These are phyloP conservation scores for Nicotiana knightiana DNA, from an alignment of 257 asterid genomes.

Conservation along the genomic window DNA sequence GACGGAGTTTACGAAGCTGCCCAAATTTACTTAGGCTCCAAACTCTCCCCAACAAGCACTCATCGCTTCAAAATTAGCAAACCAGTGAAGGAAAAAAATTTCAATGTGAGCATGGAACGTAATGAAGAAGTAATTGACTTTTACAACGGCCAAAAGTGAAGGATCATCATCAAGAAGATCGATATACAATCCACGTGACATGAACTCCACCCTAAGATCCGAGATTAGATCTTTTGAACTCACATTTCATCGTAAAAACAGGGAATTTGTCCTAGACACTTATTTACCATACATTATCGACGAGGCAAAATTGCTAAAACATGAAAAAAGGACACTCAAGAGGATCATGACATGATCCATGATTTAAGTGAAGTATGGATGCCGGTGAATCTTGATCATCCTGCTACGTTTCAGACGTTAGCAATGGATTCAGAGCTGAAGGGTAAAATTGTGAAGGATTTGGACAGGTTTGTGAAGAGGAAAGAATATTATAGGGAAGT, in stretches of 20 bases:
- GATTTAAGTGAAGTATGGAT: conserved; percentile 30
- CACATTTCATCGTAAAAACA: conserved; percentile 37
- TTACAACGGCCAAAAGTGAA: conserved; percentile 23
- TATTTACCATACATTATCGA: conserved; percentile 38
- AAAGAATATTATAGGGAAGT: conserved; percentile 46
- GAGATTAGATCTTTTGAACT: conserved; percentile 54
- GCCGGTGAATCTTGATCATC: conserved; percentile 46
- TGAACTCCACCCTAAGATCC: conserved; percentile 23
- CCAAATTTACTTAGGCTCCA: conserved; percentile 40
- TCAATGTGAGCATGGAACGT: conserved; percentile 32
- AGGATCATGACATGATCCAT: conserved; percentile 31
- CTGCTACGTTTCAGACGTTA: conserved; percentile 47
- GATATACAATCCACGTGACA: conserved; percentile 30
- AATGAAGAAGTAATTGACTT: conserved; percentile 31
- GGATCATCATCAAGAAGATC: not conserved
- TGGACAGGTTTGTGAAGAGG: conserved; percentile 42
- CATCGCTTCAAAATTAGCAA: conserved; percentile 47
- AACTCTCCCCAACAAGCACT: conserved; percentile 30
- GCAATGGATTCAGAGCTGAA: conserved; percentile 53
- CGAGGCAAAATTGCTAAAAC: conserved; percentile 25
- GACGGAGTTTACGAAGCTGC: conserved; percentile 58
- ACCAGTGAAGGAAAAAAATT: conserved; percentile 34
- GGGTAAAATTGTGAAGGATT: conserved; percentile 35
- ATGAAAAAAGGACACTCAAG: conserved; percentile 29
- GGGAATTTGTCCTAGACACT: conserved; percentile 24